Evolutionary conservation across 192 early-diverging fungal species (phyloP), one percentile per base, ranked within the genome.

Genomic region (Coemansia sp.): DNA sequence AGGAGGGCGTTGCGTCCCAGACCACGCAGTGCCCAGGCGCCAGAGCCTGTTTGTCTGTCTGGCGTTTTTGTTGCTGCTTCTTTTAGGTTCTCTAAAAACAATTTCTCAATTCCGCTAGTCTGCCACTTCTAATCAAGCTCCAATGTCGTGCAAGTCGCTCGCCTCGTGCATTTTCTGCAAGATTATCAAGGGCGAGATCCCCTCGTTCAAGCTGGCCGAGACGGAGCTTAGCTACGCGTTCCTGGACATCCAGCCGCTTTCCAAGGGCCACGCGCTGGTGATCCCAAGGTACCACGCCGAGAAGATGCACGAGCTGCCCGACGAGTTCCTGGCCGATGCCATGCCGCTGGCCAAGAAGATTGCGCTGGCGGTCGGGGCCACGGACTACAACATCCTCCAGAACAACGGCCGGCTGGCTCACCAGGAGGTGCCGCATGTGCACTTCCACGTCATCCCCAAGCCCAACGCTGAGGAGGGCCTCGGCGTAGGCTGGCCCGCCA

Each of bases 361-460:
- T 30, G 93, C 90, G 11, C 34, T 78, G 19, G 95, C 90, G 5
- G 63, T 85, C 14, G 81, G 81, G 26, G 64, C 77, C 13, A 76
- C 83, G 10, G 81, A 91, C 60, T 97, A 97, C 83, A 97, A 97
- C 77, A 74, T 97, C 50, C 69, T 97, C 38, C 95, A 97, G 68
- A 89, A 89, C 74, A 89, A 89, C 74, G 87, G 87, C 14, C 53
- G 67, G 39, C 56, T 85, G n/a, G 87, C 87, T 9, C 85, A 81
- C 69, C 77, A 93, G 83, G 83, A 78, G 46, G 91, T 98, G 0
- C 79, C 80, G 19, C 95, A 98, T 58, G 95, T 98, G 9, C 95
- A 98, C 53, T 93, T 97, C 80, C 94, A 97, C 50, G 78, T 94
- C 46, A 93, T 91, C 44, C 88, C 88, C 34, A 82, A 74, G 42